Evolutionary conservation across 169 alveolate genomes (phyloP).

Genomic region (Eimeria necatrix): DNA sequence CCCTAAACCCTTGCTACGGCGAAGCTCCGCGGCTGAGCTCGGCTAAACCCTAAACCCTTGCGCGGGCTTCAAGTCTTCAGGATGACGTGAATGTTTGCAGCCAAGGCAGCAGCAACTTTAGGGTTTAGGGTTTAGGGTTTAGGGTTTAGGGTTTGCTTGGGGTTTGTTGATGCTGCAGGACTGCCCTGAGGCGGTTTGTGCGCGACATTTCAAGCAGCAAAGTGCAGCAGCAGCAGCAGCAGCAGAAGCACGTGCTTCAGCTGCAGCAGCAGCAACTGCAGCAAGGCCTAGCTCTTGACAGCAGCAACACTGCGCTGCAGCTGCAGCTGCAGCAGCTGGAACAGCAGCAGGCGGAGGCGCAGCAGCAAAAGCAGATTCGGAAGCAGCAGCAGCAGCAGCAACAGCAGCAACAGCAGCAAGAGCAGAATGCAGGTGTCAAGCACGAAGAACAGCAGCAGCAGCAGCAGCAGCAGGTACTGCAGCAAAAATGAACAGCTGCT

Average conservation of each 20-base stretch:
- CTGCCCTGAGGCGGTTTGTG: not conserved
- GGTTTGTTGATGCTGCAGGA: too few relatives aligned
- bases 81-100: not conserved
- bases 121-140: constrained; percentile 5
- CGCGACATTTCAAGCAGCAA: not conserved
- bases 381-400: too few relatives aligned
- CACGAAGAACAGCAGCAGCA: too few relatives aligned
- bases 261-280: not conserved
- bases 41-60: not conserved
- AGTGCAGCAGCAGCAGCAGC: constrained; percentile 7
- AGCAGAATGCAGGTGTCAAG: too few relatives aligned
- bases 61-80: not conserved
- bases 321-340: too few relatives aligned
- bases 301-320: too few relatives aligned
- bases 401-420: too few relatives aligned
- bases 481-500: too few relatives aligned
- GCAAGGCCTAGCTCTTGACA: too few relatives aligned
- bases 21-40: constrained; percentile 48
- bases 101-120: not conserved
- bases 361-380: too few relatives aligned
- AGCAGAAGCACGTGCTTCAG: not conserved
- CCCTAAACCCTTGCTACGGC: not conserved
- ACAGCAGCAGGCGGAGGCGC: too few relatives aligned
- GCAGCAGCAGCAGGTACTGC: too few relatives aligned
- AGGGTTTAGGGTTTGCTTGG: not conserved